A percentile compares a stretch with the other conserved stretches of the same genome.
These are phyloP conservation scores for Bromus sterilis DNA, from an alignment of 176 grass and related monocot genomes.

Conservation along the genomic window DNA sequence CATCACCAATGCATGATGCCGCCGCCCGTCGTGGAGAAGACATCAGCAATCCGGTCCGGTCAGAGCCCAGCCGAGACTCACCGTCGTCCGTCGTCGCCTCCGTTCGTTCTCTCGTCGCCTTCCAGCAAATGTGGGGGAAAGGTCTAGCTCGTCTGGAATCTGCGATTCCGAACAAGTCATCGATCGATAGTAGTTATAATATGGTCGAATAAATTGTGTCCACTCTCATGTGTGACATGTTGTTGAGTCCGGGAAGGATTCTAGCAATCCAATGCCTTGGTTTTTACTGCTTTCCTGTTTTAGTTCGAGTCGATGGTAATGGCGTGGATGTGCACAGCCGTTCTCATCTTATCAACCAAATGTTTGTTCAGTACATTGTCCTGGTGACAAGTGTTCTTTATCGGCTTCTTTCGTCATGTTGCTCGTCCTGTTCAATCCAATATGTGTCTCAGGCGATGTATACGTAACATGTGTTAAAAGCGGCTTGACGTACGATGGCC, in stretches of 20 bases:
- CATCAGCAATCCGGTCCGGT: neutral
- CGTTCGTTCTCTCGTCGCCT: neutral
- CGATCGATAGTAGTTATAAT: neutral
- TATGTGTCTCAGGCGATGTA: neutral
- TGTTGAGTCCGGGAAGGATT: neutral
- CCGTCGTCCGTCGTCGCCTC: neutral
- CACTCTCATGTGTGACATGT: neutral
- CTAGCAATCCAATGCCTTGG: neutral
- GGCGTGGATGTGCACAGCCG: too few species aligned
- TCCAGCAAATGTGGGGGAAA: neutral
- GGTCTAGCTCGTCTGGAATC: neutral
- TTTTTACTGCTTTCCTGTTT: neutral
- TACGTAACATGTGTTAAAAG: neutral
- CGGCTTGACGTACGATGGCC: neutral
- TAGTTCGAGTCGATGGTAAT: neutral
- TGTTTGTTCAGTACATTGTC: neutral
- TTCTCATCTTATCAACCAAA: neutral
- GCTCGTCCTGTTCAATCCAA: neutral
- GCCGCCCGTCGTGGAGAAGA: neutral
- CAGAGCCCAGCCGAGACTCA: neutral
- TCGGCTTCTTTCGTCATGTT: neutral
- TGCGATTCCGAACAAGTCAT: neutral
- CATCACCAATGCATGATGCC: slow-evolving; percentile 49
- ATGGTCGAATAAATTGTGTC: slow-evolving; percentile 1
- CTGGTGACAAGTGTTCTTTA: neutral